Evolutionary conservation across 345 rosid species (phyloP), one percentile per base, ranked within the genome.

Genomic region (Kandelia obovata): DNA sequence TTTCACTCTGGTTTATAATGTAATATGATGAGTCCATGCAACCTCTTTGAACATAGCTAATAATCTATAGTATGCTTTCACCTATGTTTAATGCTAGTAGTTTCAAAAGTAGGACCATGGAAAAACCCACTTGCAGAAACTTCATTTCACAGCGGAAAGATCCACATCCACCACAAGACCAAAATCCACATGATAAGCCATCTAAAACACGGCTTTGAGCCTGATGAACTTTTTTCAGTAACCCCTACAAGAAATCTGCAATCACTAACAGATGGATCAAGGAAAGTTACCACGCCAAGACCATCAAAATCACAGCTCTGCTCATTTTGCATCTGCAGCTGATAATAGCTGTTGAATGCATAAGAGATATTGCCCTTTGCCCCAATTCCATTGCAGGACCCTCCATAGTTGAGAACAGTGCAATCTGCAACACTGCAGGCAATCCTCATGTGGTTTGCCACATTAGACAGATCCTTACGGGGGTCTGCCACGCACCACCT

Each of bases 401-500:
- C 99, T 6, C 97, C 99, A 5, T 86, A 82, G 73, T 81, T 74
- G 53, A 92, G 97, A 5, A 96, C 92, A 0, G 97, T 88, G 84
- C 99, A 95, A 82, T 95, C 99, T 0, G 99, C 97, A 67, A 59
- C 79, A 56, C 82, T 80, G 60, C 99, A 95, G 20, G 96, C 97
- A 43, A 88, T 75, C 73, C 79, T 88, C 70, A 92, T 37, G 80
- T 92, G 99, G 75, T 88, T 91, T 61, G 75, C 76, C 71, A 25
- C 93, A 32, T 53, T 71, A 55, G 92, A 66, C 37, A 95, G 84
- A 82, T 90, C 96, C 74, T 69, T 85, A 20, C 73, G 56, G 1
- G 97, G 92, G 76, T 88, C 86, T 53, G 96, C 97, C 76, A 92
- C 92, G 28, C 99, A 95, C 99, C 99, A 95, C 67, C 97, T 86